Evolutionary conservation across 371 early-diverging fungal genomes (phyloP), one percentile per base, ranked within the genome.

Genomic region (Mucor velutinosus): DNA sequence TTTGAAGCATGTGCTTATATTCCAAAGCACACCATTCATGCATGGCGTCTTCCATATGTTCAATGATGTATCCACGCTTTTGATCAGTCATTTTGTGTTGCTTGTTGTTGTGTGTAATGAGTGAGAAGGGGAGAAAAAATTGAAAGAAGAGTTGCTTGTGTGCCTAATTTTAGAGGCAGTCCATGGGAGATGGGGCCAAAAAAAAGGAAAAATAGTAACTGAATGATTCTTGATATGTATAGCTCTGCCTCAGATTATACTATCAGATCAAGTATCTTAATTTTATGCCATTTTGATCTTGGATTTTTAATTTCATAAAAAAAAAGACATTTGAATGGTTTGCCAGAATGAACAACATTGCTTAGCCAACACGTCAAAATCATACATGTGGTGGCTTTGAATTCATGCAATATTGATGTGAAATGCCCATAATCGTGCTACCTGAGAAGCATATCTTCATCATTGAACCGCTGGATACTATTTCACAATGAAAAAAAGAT

Each of bases 31-130:
- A 89, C 90, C 90, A 90, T 57, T 89, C 90, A 65, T 89, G 87
- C 81, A 91, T 86, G 71, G 84, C 77, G 57, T 89, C 89, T 76
- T 93, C 92, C 87, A 93, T 86, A 73, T 92, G 92, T 74, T 93
- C 93, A 45, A 92, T 84, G 72, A 92, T 89, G 75, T 85, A 93
- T 17, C 70, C 60, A 17, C 71, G 62, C 39, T 69, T 66, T 45
- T 21, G 51, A 51, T 27, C 56, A 32, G 14, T 8, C 32, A 56
- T 56, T 15, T 30, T 56, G 29, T 30, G 23, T 29, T 37, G 37
- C 14, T 37, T 37, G 14, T 14, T 14, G 11, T 37, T 37, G 37
- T 37, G 7, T 56, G 32, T 32, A 19, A 49, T n/a, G 37, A 14
- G n/a, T n/a, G 51, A 51, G 51, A 49, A 49, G 49, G 19, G 49